Evolutionary conservation across 2,329 filamentous ascomycete genomes (phyloP), one percentile per base, ranked within the genome.

Genomic region (Diaporthe destruens): DNA sequence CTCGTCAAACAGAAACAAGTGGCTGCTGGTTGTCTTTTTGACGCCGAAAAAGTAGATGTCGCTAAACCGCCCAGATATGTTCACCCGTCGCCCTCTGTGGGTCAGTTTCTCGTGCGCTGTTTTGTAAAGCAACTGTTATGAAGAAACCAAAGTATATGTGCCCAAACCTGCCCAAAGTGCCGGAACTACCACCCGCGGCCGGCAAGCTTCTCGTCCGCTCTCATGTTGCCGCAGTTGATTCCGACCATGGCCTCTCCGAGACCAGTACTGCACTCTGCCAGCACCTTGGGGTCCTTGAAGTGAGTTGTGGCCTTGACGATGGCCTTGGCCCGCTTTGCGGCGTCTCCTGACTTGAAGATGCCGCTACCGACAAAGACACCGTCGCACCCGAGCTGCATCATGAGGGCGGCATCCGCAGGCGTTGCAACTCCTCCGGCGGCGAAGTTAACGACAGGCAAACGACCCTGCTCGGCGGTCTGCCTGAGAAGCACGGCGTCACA

Each of bases 401-500:
- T 85, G 74, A 99, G 87, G 2, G 96, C 96, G 0, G 96, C 96
- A 83, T 99, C 96, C 0, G 96, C 96, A 0, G 96, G 96, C 0
- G 96, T 99, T n/a, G 96, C 96, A n/a, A 99, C 93, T 72, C 96
- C 96, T n/a, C 96, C 96, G 4, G 96, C 96, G 0, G 96, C 96
- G 78, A 99, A 98, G 87, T 98, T 98, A 76, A 99, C 96, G 0
- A 98, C 96, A 2, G 96, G 96, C 70, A 99, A 87, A 66, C 96
- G 89, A 55, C 95, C 95, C 76, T 97, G 87, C 86, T 95, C 91
- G 1, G 95, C 96, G 0, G 94, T 96, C 87, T 98, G 91, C 82
- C 92, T 93, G 44, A 99, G 89, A 74, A 99, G 87, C 11, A 90
- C 89, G 72, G 91, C 94, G 72, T 96, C 93, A 71, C 90, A 91